Evolutionary conservation across 2,329 filamentous ascomycete species (phyloP), one percentile per base, ranked within the genome.

Genomic region (Sporothrix schenckii): DNA sequence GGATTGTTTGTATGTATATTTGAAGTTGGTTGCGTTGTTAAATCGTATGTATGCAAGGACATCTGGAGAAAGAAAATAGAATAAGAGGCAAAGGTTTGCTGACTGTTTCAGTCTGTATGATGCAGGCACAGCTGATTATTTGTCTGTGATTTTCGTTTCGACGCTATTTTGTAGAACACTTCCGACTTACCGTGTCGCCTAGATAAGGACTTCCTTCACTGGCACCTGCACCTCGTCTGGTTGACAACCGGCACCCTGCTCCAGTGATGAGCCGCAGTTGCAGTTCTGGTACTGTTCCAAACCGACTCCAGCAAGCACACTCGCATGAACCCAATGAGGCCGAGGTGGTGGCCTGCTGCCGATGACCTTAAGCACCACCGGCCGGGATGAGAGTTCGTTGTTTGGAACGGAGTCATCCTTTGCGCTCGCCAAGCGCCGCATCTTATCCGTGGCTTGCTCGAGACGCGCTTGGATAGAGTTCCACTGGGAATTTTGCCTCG

Each of bases 251-350:
- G 47, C 16, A 16, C 63, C 53, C 27, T 53, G 53, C 5, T 14
- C 47, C 47, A 10, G 24, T 7, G 19, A 52, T 9, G 47, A 16
- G 27, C 47, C 63, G 47, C 63, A 66, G 24, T 21, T 39, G 63
- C 63, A 66, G 63, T 19, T 19, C 7, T n/a, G 47, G 49, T 21
- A 66, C 27, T 39, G 27, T 27, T 66, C 63, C 63, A 66, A 16
- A 9, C 63, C 47, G 0, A 27, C 30, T 27, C 7, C 24, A 10
- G 27, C 10, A 4, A 52, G 19, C 11, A 9, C 2, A 13, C 4
- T 27, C 16, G 3, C 7, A 34, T 34, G 14, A 10, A 19, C 5
- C 24, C 10, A 34, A 16, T 21, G 4, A 5, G 61, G 44, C 14
- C 24, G 44, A n/a, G 24, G 41, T 6, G 61, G 61, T 2, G 61